Conservation (phyloP, 1,139 yeast species). For the Sugiyamaella sp. region DNA sequence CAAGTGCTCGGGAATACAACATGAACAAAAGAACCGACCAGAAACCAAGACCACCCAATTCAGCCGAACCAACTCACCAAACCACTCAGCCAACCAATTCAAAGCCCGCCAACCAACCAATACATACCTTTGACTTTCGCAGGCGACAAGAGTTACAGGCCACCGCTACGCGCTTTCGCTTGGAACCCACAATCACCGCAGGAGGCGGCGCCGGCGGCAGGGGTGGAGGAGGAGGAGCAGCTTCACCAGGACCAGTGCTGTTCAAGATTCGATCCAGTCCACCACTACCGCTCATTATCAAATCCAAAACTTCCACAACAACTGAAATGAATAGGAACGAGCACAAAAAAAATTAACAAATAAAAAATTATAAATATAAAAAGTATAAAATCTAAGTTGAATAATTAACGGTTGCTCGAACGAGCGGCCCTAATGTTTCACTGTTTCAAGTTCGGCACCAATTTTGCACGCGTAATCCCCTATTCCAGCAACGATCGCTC, state of each 20-base stretch:
- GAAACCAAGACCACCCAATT: too few relatives aligned
- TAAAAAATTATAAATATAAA: not conserved
- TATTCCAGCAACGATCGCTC: not conserved
- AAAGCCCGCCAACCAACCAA: not conserved
- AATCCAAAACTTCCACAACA: too few relatives aligned
- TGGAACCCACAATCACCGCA: conserved; percentile 1
- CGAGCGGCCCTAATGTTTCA: not conserved
- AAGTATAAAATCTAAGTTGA: conserved; percentile 1
- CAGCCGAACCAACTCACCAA: too few relatives aligned
- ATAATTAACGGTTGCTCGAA: not conserved
- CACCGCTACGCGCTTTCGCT: conserved; percentile 22
- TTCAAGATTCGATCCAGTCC: not conserved
- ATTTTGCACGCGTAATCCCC: not conserved
- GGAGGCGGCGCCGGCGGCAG: too few relatives aligned
- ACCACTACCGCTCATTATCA: not conserved
- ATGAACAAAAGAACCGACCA: too few relatives aligned
- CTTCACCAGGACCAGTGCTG: not conserved
- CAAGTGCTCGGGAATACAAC: too few relatives aligned
- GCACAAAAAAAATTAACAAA: not conserved
- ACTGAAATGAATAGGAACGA: not conserved
- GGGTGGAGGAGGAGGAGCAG: not conserved
- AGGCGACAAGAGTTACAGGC: conserved; percentile 17
- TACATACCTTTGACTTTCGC: conserved; percentile 9
- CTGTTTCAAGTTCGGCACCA: conserved; percentile 2
- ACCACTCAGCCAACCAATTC: not conserved